phyloP scores from a whole-genome alignment of 371 early-diverging fungal species.

The Mucor mucedo region DNA sequence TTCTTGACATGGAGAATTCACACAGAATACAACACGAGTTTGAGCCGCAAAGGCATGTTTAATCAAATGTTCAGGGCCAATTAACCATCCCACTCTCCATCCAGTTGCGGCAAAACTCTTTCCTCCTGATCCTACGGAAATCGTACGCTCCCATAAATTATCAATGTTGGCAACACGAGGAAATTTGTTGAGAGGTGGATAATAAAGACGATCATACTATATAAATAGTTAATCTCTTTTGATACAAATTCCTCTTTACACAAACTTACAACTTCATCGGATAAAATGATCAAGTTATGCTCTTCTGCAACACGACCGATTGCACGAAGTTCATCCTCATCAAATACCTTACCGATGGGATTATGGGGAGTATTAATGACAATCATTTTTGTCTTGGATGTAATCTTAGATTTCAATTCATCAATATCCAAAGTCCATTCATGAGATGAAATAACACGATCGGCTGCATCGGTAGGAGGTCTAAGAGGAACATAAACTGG shows the following conservation, averaged over 20 bases:
- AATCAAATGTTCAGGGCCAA: constrained; percentile 81
- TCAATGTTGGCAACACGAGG: constrained; percentile 83
- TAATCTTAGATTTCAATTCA: constrained; percentile 82
- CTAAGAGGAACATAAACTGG: constrained; percentile 87
- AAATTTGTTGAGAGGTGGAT: constrained; percentile 65
- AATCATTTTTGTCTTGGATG: constrained; percentile 82
- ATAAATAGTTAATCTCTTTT: background rate
- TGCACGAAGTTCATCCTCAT: constrained; percentile 76
- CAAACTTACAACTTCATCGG: constrained; percentile 86
- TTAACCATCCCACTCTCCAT: constrained; percentile 96
- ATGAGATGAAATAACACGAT: constrained; percentile 56
- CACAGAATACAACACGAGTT: constrained; percentile 88
- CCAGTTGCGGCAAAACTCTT: constrained; percentile 96
- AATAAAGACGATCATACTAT: constrained; percentile 91
- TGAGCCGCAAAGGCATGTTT: constrained; percentile 86
- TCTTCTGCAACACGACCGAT: constrained; percentile 83
- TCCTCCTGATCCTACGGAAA: constrained; percentile 93
- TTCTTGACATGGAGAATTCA: constrained; percentile 91
- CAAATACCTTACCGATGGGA: constrained; percentile 90
- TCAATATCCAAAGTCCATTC: constrained; percentile 90
- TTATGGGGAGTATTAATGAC: constrained; percentile 97
- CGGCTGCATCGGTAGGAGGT: constrained; percentile 53
- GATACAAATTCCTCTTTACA: background rate
- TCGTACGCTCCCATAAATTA: constrained; percentile 89
- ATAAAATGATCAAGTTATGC: constrained; percentile 86